Conservation (phyloP, 495 filamentous ascomycete species). For the Jackrogersella multiformis region DNA sequence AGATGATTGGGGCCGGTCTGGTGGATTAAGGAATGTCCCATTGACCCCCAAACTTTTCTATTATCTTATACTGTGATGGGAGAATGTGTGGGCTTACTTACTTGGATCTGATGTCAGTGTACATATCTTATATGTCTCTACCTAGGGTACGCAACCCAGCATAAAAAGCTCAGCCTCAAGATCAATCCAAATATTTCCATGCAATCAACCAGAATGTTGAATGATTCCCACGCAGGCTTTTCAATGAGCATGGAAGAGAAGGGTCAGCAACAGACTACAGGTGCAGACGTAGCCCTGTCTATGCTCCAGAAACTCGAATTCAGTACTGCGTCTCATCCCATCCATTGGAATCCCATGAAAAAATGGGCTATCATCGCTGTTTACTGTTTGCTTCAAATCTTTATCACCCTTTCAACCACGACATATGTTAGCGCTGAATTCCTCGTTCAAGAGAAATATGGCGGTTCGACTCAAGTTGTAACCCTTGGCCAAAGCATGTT, state of each 20-base stretch:
- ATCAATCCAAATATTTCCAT: slow-evolving; percentile 15
- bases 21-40: slow-evolving; percentile 16
- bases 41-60: slow-evolving; percentile 12
- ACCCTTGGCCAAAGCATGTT: slow-evolving; percentile 44
- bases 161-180: slow-evolving; percentile 13
- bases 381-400: slow-evolving; percentile 49
- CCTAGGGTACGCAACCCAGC: slow-evolving; percentile 25
- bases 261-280: slow-evolving; percentile 9
- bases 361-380: slow-evolving; percentile 45
- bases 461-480: slow-evolving; percentile 45
- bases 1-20: slow-evolving; percentile 17
- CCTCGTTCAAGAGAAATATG: slow-evolving; percentile 45
- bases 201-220: slow-evolving; percentile 2
- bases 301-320: slow-evolving; percentile 42
- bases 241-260: slow-evolving; percentile 32
- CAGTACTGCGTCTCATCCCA: slow-evolving; percentile 45
- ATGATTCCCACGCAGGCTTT: slow-evolving; percentile 1
- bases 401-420: slow-evolving; percentile 47
- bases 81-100: slow-evolving; percentile 13
- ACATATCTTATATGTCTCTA: slow-evolving; percentile 18
- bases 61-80: slow-evolving; percentile 14
- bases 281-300: slow-evolving; percentile 36
- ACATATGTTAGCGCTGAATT: slow-evolving; percentile 49
- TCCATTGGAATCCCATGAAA: slow-evolving; percentile 48
- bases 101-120: slow-evolving; percentile 9